Base-by-base conservation (phyloP, 768 basidiomycete genomes). In the Tulasnella sp. region DNA sequence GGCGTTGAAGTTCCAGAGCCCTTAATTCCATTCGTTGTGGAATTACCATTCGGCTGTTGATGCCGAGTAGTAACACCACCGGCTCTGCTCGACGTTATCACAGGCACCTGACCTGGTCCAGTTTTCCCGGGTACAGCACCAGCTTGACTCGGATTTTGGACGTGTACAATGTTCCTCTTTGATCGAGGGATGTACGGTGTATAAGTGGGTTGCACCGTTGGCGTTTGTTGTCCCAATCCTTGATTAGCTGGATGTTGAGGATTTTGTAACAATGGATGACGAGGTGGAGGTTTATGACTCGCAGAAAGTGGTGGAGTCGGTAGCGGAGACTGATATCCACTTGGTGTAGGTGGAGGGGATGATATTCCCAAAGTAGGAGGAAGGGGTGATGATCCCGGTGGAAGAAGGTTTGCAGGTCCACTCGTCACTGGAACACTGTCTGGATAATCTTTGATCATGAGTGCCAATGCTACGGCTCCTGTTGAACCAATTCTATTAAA, bases 401-500 rank as follows among this genome's bases (percentile, higher is more conserved):
- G 51, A 6, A 46, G 45, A 19, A 33, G 48, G 53, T 25, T 33
- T 22, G 47, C 39, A 31, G 48, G 24, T 10, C 22, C 31, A 41
- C 25, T 22, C n/a, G 22, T 19, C 27, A 35, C 32, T 45, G 48
- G 33, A 47, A 57, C 31, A 10, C 43, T 16, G 57, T 95, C 89
- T 3, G 89, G 87, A 61, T 96, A 98, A 64, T 99, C 93, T 45
- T 86, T 78, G 56, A 96, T 91, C 88, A 99, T 92, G 45, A 95
- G 73, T 0, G 93, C 91, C 10, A 98, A 72, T 0, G 90, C 85
- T 4, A 98, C 89, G 6, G 84, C 90, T 29, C 91, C 90, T 0
- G 83, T 75, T 0, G 80, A 74, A 29, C 73, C 78, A 59, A 98
- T 95, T 37, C 77, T 77, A 65, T 99, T 98, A 40, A 87, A 76